Conservation (phyloP, 78 protist genomes). For the Bigelowiella natans region DNA sequence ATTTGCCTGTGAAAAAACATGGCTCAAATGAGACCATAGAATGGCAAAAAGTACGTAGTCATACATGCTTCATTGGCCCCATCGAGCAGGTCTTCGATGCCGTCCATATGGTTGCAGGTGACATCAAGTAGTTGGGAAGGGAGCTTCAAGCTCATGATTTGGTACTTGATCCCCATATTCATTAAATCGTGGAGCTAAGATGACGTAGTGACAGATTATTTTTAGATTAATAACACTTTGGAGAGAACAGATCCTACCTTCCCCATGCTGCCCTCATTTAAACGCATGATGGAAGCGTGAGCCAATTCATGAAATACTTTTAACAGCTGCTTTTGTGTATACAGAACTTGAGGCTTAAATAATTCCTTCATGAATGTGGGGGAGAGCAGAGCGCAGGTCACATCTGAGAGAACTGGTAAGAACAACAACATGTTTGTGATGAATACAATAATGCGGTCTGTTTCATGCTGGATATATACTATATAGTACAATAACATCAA, state of each 20-base stretch:
- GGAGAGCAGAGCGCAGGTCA: conserved; percentile 30
- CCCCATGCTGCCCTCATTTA: conserved; percentile 39
- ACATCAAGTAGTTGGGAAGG: conserved; percentile 5
- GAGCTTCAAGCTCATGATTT: background rate
- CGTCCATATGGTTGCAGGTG: conserved; percentile 40
- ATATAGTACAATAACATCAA: background rate
- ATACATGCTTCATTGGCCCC: too few relatives aligned
- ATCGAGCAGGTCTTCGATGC: background rate
- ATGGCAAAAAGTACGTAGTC: too few relatives aligned
- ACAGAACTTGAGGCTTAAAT: conserved; percentile 21
- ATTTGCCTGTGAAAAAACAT: too few relatives aligned
- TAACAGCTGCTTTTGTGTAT: background rate
- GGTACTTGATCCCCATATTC: conserved; percentile 53
- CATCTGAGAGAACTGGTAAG: conserved; percentile 4
- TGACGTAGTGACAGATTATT: too few relatives aligned
- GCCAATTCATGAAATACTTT: conserved; percentile 43
- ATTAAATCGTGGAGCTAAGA: conserved; percentile 41
- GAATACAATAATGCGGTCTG: background rate
- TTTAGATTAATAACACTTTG: background rate
- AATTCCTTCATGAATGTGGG: conserved; percentile 32
- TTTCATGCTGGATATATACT: background rate
- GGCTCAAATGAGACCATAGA: too few relatives aligned
- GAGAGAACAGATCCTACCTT: background rate
- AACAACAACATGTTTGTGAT: too few relatives aligned
- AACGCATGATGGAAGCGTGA: conserved; percentile 50